Evolutionary conservation across 345 rosid species (phyloP).

Genomic region (Boechera retrofracta): DNA sequence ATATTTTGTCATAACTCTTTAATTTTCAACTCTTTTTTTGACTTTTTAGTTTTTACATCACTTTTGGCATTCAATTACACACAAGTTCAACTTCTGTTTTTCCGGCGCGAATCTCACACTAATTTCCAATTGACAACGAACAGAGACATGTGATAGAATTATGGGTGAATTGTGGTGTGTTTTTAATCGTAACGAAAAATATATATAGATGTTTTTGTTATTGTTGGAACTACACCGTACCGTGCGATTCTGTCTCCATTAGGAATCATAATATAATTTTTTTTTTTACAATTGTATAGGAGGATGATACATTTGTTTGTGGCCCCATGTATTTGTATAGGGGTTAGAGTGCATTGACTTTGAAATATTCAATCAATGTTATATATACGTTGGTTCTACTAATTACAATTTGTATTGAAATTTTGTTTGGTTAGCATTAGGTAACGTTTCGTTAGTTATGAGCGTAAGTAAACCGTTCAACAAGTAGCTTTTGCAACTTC

Average conservation of each 20-base stretch:
- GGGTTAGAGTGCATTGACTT: background rate
- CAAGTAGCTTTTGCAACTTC: background rate
- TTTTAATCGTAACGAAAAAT: no score
- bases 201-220: no score
- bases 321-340: background rate
- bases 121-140: background rate
- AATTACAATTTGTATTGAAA: background rate
- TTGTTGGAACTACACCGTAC: no score
- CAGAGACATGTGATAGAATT: no score
- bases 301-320: background rate
- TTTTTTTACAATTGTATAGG: background rate
- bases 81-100: slow-evolving; percentile 13
- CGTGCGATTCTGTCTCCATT: no score
- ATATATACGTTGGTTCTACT: background rate
- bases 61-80: slow-evolving; percentile 21
- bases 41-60: slow-evolving; percentile 17
- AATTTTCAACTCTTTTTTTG: slow-evolving; percentile 17
- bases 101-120: slow-evolving; percentile 16
- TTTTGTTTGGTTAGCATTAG: background rate
- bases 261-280: no score
- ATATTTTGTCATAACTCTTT: slow-evolving; percentile 19
- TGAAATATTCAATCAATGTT: background rate
- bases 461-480: background rate
- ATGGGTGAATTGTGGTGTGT: no score
- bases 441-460: background rate